Base-by-base conservation (phyloP, 768 basidiomycete genomes). In the Mycena epipterygia region DNA sequence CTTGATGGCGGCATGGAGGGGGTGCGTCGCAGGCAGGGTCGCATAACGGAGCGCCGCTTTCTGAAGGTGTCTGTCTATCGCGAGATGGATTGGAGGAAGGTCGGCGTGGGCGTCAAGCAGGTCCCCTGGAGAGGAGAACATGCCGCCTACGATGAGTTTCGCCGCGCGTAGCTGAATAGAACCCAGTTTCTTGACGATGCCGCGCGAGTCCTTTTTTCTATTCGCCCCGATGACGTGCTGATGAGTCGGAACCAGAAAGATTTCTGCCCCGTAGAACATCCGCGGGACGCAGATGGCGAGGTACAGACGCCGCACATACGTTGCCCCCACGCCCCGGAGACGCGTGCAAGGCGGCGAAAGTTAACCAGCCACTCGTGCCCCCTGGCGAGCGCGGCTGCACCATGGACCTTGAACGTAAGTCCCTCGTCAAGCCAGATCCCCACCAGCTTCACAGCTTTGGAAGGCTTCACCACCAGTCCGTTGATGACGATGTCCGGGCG, bases 1-100 rank as follows among this genome's bases (percentile, higher is more conserved):
- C 19, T 19, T 19, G 2, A 73, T 30, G 14, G 67, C 49, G 21
- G 48, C 62, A 62, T 67, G 42, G 3, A 80, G 61, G 19, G 79
- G 79, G 57, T 59, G 57, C 0, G 57, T 44, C 29, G 17, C 3
- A 3, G 57, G 57, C 1, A 59, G 57, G 21, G 57, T 59, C 29
- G 57, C 41, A 16, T 59, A 59, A 1, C 57, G 42, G 0, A 59
- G 6, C 2, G 42, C 41, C 8, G 57, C 57, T 17, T 46, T 42
- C 6, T 59, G 57, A 7, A 59, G 29, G 1, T 27, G 27, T 32
- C 32, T 44, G 42, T 59, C 57, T 1, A 59, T 23, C 4, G 41
- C 29, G 2, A 59, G 57, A 16, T 59, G 27, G 13, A 59, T 44
- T 1, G 57, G 57, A 2, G n/a, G 41, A 8, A 59, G 12, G 29